Conservation (phyloP, 305 asterid species). For the Solanum aculeatissimum region DNA sequence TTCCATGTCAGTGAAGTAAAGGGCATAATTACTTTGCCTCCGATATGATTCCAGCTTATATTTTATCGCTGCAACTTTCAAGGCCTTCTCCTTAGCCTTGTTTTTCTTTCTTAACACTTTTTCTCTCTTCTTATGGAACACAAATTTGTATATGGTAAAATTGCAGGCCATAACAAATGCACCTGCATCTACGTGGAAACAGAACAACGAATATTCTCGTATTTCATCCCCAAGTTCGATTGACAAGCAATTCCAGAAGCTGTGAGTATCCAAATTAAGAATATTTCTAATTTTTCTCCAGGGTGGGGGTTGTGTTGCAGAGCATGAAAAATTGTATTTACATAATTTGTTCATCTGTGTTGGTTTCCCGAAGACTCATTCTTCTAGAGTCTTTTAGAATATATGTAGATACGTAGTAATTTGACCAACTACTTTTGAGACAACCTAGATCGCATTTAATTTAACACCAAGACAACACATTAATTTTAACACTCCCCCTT, state of each 20-base stretch:
- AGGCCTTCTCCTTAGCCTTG: not conserved
- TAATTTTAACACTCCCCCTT: not conserved
- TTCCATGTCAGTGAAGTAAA: not conserved
- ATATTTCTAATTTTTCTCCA: not conserved
- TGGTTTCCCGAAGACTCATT: not conserved
- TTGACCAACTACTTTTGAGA: not conserved
- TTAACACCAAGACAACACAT: not conserved
- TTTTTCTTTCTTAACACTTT: not conserved
- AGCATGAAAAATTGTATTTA: not conserved
- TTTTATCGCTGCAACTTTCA: not conserved
- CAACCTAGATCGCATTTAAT: not conserved
- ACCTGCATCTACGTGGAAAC: conserved; percentile 41
- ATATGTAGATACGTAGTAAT: not conserved
- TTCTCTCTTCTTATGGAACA: not conserved
- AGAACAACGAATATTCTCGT: conserved; percentile 28
- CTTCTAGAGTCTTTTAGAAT: not conserved
- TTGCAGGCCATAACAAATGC: conserved; percentile 23
- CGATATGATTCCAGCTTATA: not conserved
- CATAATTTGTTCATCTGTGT: not conserved
- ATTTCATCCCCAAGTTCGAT: conserved; percentile 36
- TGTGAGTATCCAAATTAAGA: conserved; percentile 33
- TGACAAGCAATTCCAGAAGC: conserved; percentile 65
- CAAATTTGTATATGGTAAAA: conserved; percentile 17
- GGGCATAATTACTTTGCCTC: not conserved
- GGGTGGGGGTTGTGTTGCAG: not conserved